Conservation (phyloP, 139 green algal species). For the Auxenochlorella pyrenoidosa region DNA sequence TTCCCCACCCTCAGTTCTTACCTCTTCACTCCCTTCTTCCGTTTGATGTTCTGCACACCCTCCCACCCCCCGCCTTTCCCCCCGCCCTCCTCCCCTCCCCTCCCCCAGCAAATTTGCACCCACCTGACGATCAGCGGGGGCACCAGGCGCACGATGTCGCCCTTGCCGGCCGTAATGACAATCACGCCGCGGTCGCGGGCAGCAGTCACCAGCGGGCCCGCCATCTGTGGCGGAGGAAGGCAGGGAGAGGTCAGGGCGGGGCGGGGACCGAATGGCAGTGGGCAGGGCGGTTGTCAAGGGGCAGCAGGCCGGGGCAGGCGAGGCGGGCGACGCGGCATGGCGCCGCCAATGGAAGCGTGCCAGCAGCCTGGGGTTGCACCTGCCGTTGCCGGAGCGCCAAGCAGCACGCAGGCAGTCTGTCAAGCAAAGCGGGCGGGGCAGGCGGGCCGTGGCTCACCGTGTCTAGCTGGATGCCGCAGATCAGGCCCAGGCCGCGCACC, state of each 20-base stretch:
- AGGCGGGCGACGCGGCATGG: background rate
- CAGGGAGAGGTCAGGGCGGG: background rate
- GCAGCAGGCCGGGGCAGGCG: background rate
- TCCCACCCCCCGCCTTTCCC: no score
- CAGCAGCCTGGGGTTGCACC: background rate
- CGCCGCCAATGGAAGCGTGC: constrained; percentile 38
- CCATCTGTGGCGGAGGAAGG: constrained; percentile 44
- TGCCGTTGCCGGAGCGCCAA: no score
- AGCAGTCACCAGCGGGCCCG: constrained; percentile 75
- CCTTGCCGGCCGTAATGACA: constrained; percentile 93
- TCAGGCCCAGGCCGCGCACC: constrained; percentile 89
- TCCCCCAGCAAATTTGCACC: background rate
- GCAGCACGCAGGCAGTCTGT: background rate
- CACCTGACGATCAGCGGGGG: constrained; percentile 89
- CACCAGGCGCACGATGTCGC: constrained; percentile 95
- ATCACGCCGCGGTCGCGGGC: constrained; percentile 86
- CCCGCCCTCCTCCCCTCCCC: background rate
- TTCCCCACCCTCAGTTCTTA: no score
- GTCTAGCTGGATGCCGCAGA: constrained; percentile 96
- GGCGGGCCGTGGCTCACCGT: constrained; percentile 26
- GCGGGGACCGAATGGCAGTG: background rate
- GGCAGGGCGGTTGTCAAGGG: background rate
- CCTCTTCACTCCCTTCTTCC: no score
- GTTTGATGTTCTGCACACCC: no score
- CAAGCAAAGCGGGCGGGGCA: background rate